Evolutionary conservation across 805 yeast genomes (phyloP), one percentile per base, ranked within the genome.

Genomic region (Kregervanrija pseudodelftensis): DNA sequence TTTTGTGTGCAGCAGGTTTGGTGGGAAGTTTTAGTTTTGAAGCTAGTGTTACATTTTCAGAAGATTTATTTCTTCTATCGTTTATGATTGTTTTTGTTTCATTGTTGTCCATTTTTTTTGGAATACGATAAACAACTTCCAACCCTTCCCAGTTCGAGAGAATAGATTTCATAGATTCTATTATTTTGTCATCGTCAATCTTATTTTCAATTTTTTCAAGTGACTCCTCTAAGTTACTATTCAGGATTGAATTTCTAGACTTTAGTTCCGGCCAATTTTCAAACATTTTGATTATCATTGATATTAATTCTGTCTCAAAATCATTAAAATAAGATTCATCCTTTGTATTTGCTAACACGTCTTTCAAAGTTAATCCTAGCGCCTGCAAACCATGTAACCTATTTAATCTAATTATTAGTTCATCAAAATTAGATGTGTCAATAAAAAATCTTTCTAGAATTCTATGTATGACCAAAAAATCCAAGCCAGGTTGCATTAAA

Each of bases 331-430:
- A 36, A 3, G 42, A 32, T 3, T 41, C 36, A 11, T 47, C 32
- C 1, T 30, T 31, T 1, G 50, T 28, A 33, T 36, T 53, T 2
- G 50, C 32, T 32, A 59, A 42, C 39, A 59, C 36, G 10, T 65
- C 67, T 49, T 72, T 70, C 42, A 89, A 58, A 5, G 86, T 65
- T 11, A 80, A 74, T 12, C 85, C 76, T 42, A 90, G 69, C 14
- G 93, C 80, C 57, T 82, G 82, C 63, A 88, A 85, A 11, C 98
- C 99, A 61, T 90, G 99, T 57, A 88, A 72, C 48, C 81, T 75
- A 55, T 87, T 77, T 37, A 90, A 77, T 31, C 75, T 72, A 11
- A 72, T 63, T 44, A 84, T 77, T 30, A 84, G 67, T 5, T 63
- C 61, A 2, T 68, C 66, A 28, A 48, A 46, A 22, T 48, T 50